These are phyloP conservation scores for Colletotrichum phormii DNA, from an alignment of 2,329 filamentous ascomycete species.

Conservation along the genomic window DNA sequence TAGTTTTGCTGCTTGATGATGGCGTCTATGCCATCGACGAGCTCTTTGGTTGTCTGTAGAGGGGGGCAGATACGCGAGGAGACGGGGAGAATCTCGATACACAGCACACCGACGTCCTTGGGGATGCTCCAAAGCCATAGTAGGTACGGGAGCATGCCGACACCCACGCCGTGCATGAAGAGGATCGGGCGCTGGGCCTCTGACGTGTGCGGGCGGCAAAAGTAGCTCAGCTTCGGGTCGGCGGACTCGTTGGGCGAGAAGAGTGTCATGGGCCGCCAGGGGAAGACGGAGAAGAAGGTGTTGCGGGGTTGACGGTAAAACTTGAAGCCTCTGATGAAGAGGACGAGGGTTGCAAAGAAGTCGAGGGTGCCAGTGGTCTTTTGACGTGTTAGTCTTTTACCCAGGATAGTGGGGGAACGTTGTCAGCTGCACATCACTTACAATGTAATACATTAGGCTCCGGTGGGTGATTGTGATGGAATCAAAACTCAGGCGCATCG, in stretches of 20 bases:
- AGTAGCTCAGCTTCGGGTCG: conserved; percentile 68
- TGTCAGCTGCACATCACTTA: conserved; percentile 39
- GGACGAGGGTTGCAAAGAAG: conserved; percentile 57
- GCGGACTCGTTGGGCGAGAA: conserved; percentile 59
- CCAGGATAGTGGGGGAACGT: conserved; percentile 46
- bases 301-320: conserved; percentile 55
- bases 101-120: conserved; percentile 69
- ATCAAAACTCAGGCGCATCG: conserved; percentile 75
- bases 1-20: conserved; percentile 70
- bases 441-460: conserved; percentile 72
- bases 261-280: conserved; percentile 65
- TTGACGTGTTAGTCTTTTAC: not conserved
- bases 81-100: conserved; percentile 73
- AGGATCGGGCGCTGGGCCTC: conserved; percentile 68
- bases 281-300: conserved; percentile 63
- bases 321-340: conserved; percentile 62
- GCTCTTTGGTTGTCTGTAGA: conserved; percentile 33
- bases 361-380: conserved; percentile 53
- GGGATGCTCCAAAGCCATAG: conserved; percentile 63
- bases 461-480: conserved; percentile 69
- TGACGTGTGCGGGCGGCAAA: conserved; percentile 72
- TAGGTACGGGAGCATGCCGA: conserved; percentile 74
- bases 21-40: conserved; percentile 35
- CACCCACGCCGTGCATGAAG: conserved; percentile 78
- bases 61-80: conserved; percentile 70